Percentiles rank a stretch among this genome's conserved stretches.
phyloP scores from a whole-genome alignment of 2,329 filamentous ascomycete species.

The Penicillium hesseltinei region DNA sequence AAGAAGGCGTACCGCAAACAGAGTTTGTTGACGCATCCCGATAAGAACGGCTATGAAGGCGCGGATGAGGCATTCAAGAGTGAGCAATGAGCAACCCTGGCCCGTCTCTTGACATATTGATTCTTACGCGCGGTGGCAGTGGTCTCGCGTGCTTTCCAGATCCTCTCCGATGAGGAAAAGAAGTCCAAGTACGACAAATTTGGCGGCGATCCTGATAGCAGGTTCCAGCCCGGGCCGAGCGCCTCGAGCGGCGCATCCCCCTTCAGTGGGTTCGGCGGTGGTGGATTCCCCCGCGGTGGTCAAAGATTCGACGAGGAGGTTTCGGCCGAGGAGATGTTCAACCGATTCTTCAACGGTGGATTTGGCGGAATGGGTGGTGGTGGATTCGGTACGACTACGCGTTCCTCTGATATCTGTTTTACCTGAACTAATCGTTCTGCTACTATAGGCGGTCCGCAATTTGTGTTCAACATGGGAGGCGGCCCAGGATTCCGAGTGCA shows the following conservation, averaged over 20 bases:
- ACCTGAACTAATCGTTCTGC: not conserved
- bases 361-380: slow-evolving; percentile 52
- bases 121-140: slow-evolving; percentile 46
- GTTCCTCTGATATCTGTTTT: not conserved
- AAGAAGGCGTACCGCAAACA: slow-evolving; percentile 98
- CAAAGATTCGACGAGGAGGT: slow-evolving; percentile 81
- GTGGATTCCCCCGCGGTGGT: slow-evolving; percentile 50
- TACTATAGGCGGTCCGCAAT: slow-evolving; percentile 66
- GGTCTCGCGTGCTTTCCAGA: slow-evolving; percentile 89
- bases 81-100: slow-evolving; percentile 38
- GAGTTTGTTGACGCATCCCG: slow-evolving; percentile 90
- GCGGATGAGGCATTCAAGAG: slow-evolving; percentile 98
- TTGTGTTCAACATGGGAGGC: slow-evolving; percentile 92
- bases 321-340: slow-evolving; percentile 94
- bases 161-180: slow-evolving; percentile 92
- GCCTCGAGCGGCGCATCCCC: slow-evolving; percentile 40
- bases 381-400: slow-evolving; percentile 57
- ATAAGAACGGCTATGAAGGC: slow-evolving; percentile 95
- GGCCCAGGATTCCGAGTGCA: slow-evolving; percentile 90
- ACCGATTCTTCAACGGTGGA: slow-evolving; percentile 87
- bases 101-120: not conserved
- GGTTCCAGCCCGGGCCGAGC: slow-evolving; percentile 62
- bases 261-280: slow-evolving; percentile 47
- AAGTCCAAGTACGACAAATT: slow-evolving; percentile 82
- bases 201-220: slow-evolving; percentile 86